Evolutionary conservation across 2,329 filamentous ascomycete genomes (phyloP), one percentile per base, ranked within the genome.

Genomic region (Macroventuria anomochaeta): DNA sequence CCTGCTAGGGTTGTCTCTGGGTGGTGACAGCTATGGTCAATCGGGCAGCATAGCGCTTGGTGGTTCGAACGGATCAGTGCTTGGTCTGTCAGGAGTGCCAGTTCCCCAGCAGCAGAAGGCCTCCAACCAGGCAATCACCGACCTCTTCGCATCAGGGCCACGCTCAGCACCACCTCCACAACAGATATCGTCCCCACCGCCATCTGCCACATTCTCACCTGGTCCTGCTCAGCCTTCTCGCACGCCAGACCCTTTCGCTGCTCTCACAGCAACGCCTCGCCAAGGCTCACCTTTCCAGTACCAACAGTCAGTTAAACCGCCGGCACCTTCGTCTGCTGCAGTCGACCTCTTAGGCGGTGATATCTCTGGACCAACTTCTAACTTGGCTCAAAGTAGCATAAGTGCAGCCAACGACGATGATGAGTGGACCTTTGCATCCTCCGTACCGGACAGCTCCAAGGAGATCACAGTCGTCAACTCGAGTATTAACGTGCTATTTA

Each of bases 361-460:
- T 10, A 47, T 59, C 18, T 20, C 68, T 32, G 58, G 63, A 17
- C 66, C 69, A 7, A 57, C 63, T 10, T 67, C 69, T 12, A 70
- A 53, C 18, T 44, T 67, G 10, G 59, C 68, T 28, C 68, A 69
- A 44, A 68, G 58, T 36, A 70, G 52, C 34, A 55, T 62, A 12
- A 61, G 72, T 6, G 63, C 73, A 43, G 85, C 90, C 38, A 92
- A 96, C 46, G 93, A 97, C 62, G 93, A 97, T 43, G 93, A 97
- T 60, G 93, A 97, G 69, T 97, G 93, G 93, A 89, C 86, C 20
- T 97, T 97, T 73, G 86, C 90, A 3, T 97, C 93, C 0, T 88
- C 93, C 0, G 81, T 97, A 12, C 93, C 93, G 3, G 81, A 85
- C 55, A 81, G 85, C 28, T 85, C 87, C 43, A 85, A 90, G 61